Evolutionary conservation across 768 basidiomycete genomes (phyloP), one percentile per base, ranked within the genome.

Genomic region (Naganishia onofrii): DNA sequence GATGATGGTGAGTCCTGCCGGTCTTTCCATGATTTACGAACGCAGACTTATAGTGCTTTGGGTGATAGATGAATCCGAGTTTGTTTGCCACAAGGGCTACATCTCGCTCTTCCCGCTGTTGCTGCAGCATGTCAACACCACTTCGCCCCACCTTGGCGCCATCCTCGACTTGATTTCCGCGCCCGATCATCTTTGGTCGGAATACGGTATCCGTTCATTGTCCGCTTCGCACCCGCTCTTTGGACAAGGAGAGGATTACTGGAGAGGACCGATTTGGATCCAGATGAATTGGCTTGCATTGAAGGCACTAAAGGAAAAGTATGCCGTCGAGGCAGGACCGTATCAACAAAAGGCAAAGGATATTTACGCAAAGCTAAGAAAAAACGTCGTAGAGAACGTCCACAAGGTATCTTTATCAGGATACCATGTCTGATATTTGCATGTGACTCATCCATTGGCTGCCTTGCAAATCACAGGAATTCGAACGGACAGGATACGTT

Each of bases 251-350:
- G 94, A 98, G 81, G 91, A 98, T 82, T 98, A 98, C 81, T 98
- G 94, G 94, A 89, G 89, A 76, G 93, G 95, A 0, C 91, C 94
- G 2, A 90, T 98, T 58, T 97, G 94, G 94, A 86, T 96, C 44
- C 94, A 92, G 80, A 94, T 98, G 90, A 97, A 98, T 81, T 98
- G 93, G 78, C 85, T 98, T 71, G 88, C 89, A 19, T 83, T 98
- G 64, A 84, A 87, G 31, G 86, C 92, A 15, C 81, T 98, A 69
- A 84, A 92, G 78, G 90, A 94, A 90, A 90, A 86, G 51, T 98
- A 97, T 75, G 88, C 86, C 13, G 84, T 83, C 0, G 84, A 88
- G 75, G 84, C 87, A 21, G 95, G 95, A n/a, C 94, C 95, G 1
- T 84, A 90, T 76, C 89, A 89, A 77, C 81, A 83, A 48, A 87